Evolutionary conservation across 352 stramenopile species (phyloP).

Genomic region (Phytopythium vexans): DNA sequence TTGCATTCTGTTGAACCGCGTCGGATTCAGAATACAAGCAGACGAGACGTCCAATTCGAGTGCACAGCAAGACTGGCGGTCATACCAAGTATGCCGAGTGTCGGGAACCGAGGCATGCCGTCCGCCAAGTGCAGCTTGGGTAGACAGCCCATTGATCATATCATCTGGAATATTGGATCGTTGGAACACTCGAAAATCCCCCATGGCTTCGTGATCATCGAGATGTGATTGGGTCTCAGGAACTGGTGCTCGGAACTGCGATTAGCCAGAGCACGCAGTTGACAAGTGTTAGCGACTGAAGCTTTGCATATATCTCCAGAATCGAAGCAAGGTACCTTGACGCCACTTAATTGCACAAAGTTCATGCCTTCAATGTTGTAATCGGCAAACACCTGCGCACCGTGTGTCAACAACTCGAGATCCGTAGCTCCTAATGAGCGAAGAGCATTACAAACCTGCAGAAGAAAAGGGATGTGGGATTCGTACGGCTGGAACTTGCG

Average conservation of each 20-base stretch:
- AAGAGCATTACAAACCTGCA: conserved; percentile 50
- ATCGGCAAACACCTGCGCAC: conserved; percentile 79
- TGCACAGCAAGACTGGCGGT: conserved; percentile 64
- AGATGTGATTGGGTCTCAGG: conserved; percentile 57
- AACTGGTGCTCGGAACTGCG: conserved; percentile 67
- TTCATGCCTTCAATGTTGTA: conserved; percentile 94
- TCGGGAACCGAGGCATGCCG: conserved; percentile 29
- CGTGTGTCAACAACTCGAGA: conserved; percentile 1
- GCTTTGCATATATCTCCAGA: neutral
- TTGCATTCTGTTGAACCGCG: conserved; percentile 39
- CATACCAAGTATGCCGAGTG: conserved; percentile 44
- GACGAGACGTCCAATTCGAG: conserved; percentile 72
- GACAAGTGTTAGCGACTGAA: conserved; percentile 1
- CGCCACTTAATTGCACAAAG: conserved; percentile 60
- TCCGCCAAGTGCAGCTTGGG: conserved; percentile 14
- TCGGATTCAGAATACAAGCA: conserved; percentile 66
- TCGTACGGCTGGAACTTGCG: conserved; percentile 85
- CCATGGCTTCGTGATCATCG: conserved; percentile 2
- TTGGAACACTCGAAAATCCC: conserved; percentile 26
- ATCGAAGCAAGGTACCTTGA: conserved; percentile 38
- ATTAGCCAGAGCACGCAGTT: neutral
- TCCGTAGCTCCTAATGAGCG: neutral
- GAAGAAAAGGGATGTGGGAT: conserved; percentile 84
- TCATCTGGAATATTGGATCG: conserved; percentile 29
- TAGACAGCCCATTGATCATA: conserved; percentile 31